Percentiles rank a stretch among this genome's conserved stretches.
Conservation (phyloP, 495 filamentous ascomycete genomes). For the Cladorrhinum samala region DNA sequence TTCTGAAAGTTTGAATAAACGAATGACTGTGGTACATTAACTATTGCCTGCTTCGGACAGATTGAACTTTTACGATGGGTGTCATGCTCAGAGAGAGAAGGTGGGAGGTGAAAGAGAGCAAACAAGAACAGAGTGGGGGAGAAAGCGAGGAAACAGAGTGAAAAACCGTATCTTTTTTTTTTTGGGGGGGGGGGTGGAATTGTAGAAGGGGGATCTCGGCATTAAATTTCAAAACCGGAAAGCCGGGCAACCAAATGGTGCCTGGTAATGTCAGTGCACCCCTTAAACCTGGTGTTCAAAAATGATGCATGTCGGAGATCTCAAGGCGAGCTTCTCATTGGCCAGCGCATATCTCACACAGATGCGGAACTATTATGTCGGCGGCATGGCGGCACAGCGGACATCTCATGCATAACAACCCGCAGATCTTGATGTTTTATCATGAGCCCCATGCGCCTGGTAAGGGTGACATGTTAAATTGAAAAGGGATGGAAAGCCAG, state of each 20-base stretch:
- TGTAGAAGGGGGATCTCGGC: not conserved
- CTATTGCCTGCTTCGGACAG: not conserved
- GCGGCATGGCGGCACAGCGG: not conserved
- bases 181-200: not conserved
- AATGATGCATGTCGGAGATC: not conserved
- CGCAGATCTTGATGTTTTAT: slow-evolving; percentile 5
- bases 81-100: not conserved
- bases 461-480: too few species aligned
- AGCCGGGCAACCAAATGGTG: not conserved
- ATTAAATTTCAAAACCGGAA: not conserved
- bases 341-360: too few species aligned
- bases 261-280: not conserved
- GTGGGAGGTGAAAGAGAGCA: not conserved
- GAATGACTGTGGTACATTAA: not conserved
- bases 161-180: not conserved
- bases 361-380: not conserved
- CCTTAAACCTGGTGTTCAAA: not conserved
- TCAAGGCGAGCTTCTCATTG: not conserved
- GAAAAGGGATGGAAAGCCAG: too few species aligned
- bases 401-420: not conserved
- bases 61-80: not conserved
- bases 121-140: not conserved
- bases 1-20: not conserved
- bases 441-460: not conserved
- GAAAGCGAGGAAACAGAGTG: not conserved